Evolutionary conservation across 2,329 filamentous ascomycete genomes (phyloP).

Genomic region (Colletotrichum sp.): DNA sequence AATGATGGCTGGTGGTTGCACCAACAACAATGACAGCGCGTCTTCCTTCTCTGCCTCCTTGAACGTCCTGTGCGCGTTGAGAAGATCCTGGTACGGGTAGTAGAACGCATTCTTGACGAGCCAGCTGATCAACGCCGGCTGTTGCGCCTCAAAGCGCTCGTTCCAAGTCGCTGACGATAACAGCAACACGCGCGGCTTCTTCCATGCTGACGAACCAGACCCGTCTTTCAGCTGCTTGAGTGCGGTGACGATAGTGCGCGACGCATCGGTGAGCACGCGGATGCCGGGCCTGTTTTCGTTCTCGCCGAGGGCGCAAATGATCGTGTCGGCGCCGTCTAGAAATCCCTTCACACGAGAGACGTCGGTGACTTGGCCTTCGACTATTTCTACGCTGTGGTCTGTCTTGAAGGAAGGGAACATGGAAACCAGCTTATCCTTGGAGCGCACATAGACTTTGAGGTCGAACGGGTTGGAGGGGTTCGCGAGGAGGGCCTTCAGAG

Average conservation of each 20-base stretch:
- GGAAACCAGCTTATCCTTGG: not conserved
- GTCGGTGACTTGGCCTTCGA: constrained; percentile 15
- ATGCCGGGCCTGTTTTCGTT: constrained; percentile 6
- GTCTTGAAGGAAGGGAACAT: not conserved
- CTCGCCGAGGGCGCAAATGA: constrained; percentile 10
- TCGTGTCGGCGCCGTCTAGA: not conserved
- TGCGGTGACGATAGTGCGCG: not conserved
- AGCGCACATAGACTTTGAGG: constrained; percentile 6
- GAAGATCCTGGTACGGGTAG: constrained; percentile 10
- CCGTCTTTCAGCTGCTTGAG: not conserved
- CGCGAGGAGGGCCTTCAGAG: not conserved
- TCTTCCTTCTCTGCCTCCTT: not conserved
- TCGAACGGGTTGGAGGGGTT: not conserved
- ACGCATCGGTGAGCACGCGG: not conserved
- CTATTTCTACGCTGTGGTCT: not conserved
- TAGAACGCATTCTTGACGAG: constrained; percentile 7
- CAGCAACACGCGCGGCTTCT: not conserved
- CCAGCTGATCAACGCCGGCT: not conserved
- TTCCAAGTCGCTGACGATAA: constrained; percentile 13
- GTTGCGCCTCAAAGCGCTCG: not conserved
- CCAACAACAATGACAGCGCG: not conserved
- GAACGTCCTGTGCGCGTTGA: not conserved
- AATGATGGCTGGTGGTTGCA: constrained; percentile 8
- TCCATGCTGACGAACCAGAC: not conserved
- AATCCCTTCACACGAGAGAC: not conserved